These are phyloP conservation scores for Acmispon strigosus DNA, from an alignment of 306 rosid genomes.

Conservation along the genomic window DNA sequence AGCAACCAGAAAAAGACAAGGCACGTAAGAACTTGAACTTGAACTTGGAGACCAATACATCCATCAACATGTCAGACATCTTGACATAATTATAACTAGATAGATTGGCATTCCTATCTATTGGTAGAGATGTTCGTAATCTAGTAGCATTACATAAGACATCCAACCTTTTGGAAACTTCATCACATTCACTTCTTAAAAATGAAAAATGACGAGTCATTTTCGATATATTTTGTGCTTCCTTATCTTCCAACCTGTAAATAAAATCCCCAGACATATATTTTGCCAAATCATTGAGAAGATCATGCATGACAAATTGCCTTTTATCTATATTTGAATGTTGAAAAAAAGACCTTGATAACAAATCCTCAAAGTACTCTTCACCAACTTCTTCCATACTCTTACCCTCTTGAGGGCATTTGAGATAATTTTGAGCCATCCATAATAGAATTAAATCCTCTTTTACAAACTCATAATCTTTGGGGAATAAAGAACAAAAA, in stretches of 20 bases:
- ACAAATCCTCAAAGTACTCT: background rate
- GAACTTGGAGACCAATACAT: background rate
- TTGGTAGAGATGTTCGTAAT: background rate
- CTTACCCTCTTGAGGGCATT: background rate
- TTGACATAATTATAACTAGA: fast-evolving
- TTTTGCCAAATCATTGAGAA: too few relatives aligned
- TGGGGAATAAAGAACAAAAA: background rate
- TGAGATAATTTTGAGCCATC: background rate
- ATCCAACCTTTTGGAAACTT: background rate
- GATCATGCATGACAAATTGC: background rate
- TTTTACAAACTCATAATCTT: background rate
- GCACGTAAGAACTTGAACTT: background rate
- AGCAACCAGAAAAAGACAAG: background rate
- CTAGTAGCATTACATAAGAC: background rate
- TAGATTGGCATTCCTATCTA: too few relatives aligned
- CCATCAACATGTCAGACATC: background rate
- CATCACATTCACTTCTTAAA: fast-evolving
- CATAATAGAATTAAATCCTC: background rate
- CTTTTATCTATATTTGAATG: background rate
- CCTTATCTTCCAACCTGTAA: background rate
- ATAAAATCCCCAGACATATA: too few relatives aligned
- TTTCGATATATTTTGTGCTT: background rate
- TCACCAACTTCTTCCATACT: background rate
- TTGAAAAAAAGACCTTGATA: conserved; percentile 12
- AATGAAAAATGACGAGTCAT: background rate